These are phyloP conservation scores for Diaporthe vaccinii DNA, from an alignment of 2,329 filamentous ascomycete genomes.

Conservation along the genomic window DNA sequence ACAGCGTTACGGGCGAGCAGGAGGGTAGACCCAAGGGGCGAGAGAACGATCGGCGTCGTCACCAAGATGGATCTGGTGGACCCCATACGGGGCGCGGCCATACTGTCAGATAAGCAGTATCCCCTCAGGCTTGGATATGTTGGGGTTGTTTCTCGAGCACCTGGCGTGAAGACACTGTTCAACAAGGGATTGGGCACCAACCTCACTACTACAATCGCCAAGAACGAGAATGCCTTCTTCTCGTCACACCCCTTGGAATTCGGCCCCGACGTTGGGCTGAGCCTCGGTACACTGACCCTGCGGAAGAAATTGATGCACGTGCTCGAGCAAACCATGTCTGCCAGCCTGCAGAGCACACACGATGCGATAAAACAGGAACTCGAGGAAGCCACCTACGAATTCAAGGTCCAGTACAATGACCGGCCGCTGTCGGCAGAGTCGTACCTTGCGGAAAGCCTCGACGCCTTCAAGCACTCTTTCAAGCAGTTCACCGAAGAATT, in stretches of 20 bases:
- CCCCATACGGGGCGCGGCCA: conserved; percentile 79
- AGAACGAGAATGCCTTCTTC: conserved; percentile 92
- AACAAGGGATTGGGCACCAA: conserved; percentile 81
- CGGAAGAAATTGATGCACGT: conserved; percentile 98
- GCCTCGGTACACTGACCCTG: conserved; percentile 86
- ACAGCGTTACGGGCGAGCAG: conserved; percentile 91
- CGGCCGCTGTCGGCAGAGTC: conserved; percentile 94
- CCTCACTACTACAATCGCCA: conserved; percentile 83
- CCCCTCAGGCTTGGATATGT: conserved; percentile 96
- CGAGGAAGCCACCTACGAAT: conserved; percentile 97
- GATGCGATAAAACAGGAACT: conserved; percentile 95
- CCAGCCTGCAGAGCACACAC: conserved; percentile 88
- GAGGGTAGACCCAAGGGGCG: conserved; percentile 91
- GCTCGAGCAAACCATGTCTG: conserved; percentile 96
- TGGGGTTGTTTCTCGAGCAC: conserved; percentile 90
- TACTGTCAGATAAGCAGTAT: conserved; percentile 92
- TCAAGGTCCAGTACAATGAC: conserved; percentile 99
- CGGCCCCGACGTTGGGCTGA: conserved; percentile 78
- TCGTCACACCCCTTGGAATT: conserved; percentile 85
- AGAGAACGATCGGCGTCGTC: conserved; percentile 97
- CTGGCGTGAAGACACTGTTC: conserved; percentile 79
- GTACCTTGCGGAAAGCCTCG: conserved; percentile 93
- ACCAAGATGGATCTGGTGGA: conserved; percentile 99
- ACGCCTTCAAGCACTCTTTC: conserved; percentile 98
- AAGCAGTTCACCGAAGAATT: conserved; percentile 93